Evolutionary conservation across 352 stramenopile species (phyloP), one percentile per base, ranked within the genome.

Genomic region (Hyaloperonospora brassicae): DNA sequence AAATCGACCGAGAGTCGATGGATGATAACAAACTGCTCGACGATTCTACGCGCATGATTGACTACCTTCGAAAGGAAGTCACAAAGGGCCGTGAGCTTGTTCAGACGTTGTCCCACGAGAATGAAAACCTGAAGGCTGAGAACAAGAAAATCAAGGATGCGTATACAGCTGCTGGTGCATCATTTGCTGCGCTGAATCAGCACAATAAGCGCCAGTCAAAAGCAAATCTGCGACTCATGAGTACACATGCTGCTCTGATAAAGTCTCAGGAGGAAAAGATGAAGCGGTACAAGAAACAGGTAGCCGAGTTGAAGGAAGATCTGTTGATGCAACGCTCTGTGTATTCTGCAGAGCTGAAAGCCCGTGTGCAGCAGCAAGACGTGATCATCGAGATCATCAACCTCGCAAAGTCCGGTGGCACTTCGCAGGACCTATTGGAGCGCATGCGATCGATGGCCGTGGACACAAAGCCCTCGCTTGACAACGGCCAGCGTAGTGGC

Each of bases 161-260:
- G 2, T 97, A 97, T 72, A 93, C 86, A 11, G 87, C 86, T 51
- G 88, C 90, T 5, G 84, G 87, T n/a, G 86, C 84, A 42, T 96
- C 87, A 4, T 97, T 97, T 58, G 81, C 86, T 12, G 85, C 89
- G 10, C 68, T 97, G 1, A 97, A 97, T 52, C 86, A 97, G 70
- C 88, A 97, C 65, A 94, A 95, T 52, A 97, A 97, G 55, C 87
- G 97, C 52, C 79, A 97, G 36, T 96, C 83, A n/a, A 94, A 94
- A 57, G 85, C 84, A 0, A 97, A 97, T 45, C 51, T 89, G n/a
- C 82, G 91, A 5, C 68, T 97, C 58, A 89, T 95, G 72, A 92
- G 79, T 47, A 93, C 84, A 1, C 84, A 93, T 56, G 79, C 78
- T 40, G 79, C 80, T 27, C 56, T 93, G 22, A 91, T 91, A 55